Base-by-base conservation (phyloP, 345 rosid species). In the Rhodamnia argentea region DNA sequence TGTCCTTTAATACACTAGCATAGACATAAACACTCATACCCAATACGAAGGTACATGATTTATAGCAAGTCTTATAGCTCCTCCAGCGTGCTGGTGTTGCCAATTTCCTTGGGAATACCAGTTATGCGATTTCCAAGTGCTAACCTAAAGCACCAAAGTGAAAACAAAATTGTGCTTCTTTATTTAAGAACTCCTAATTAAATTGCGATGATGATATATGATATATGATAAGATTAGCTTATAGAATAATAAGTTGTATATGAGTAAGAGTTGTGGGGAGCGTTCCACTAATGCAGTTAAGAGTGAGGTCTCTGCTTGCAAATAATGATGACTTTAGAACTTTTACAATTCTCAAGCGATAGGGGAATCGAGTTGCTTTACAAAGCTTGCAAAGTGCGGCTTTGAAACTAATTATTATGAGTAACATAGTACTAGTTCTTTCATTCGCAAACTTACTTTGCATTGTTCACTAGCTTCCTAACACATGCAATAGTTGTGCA, bases 51-150 rank as follows among this genome's bases (percentile, higher is more conserved):
- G 52, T 14, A 53, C 24, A 0, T 23, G 18, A 44, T 18, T 56
- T 8, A 44, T 42, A 56, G 13, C 54, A 70, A 85, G 70, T 91
- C 93, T 94, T 94, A 96, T 98, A 97, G 51, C 1, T 78, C 85
- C 86, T 83, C 85, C 57, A 97, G 93, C 52, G 96, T 92, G 81
- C 90, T 56, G 75, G 93, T 92, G 78, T 83, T 88, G 85, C 94
- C 96, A 47, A 97, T 82, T 87, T 94, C 90, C 44, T 52, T 54
- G 55, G 98, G 98, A 88, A 97, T 55, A 82, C 98, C 99, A 55
- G 74, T 90, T 84, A 97, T 82, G 82, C 95, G 95, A 89, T 96
- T 97, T 85, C 93, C 99, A 3, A 86, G 13, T 50, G 94, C 59
- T 20, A 92, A 89, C 86, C 99, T 97, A 85, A 82, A 83, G 76